Evolutionary conservation across 2,329 filamentous ascomycete species (phyloP).

Genomic region (Apiospora arundinis): DNA sequence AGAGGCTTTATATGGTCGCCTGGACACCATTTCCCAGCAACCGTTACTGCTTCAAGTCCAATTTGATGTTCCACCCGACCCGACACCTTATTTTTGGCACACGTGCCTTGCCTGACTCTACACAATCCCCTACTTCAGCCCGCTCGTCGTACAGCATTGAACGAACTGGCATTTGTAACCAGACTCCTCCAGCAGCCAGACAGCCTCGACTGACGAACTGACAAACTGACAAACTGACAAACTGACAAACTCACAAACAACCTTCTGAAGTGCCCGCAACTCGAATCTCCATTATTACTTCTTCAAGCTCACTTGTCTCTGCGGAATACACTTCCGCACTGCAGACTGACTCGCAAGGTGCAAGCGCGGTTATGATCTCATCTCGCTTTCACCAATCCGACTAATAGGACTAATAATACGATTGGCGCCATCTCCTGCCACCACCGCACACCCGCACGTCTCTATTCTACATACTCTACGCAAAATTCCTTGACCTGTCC

Average conservation of each 20-base stretch:
- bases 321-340: conserved; percentile 9
- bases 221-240: too few relatives aligned
- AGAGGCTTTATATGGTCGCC: background rate
- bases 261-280: background rate
- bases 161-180: background rate
- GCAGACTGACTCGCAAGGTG: conserved; percentile 7
- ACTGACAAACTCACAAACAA: conserved; percentile 9
- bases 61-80: background rate
- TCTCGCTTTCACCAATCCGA: background rate
- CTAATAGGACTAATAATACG: background rate
- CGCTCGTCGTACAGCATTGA: background rate
- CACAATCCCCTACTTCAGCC: background rate
- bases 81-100: conserved; percentile 4
- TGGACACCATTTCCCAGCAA: background rate
- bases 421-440: background rate
- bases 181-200: background rate
- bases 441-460: background rate
- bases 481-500: background rate
- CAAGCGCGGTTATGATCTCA: conserved; percentile 8
- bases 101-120: conserved; percentile 11
- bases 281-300: background rate
- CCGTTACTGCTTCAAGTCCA: background rate
- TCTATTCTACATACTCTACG: background rate
- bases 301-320: background rate
- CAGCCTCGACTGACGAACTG: too few relatives aligned